Conservation (phyloP, 139 green algal species). For the Chlorella sp. region DNA sequence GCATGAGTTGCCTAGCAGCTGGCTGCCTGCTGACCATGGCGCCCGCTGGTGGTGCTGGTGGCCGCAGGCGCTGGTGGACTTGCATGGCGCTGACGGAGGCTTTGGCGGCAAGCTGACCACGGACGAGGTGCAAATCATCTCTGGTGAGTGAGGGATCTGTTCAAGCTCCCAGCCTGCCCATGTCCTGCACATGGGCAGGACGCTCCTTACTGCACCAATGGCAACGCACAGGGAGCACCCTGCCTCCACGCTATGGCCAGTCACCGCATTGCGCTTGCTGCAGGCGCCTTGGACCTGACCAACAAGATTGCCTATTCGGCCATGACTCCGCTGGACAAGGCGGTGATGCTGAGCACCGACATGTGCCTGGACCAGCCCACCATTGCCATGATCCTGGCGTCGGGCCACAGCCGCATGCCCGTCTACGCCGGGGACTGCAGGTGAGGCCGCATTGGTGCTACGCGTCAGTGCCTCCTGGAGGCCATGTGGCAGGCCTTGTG, state of each 20-base stretch:
- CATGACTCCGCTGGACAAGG: constrained; percentile 80
- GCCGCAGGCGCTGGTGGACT: constrained; percentile 59
- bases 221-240: not conserved
- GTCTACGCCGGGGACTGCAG: constrained; percentile 47
- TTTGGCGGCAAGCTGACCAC: constrained; percentile 33
- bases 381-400: constrained; percentile 41
- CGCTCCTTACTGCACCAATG: not conserved
- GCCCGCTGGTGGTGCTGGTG: not conserved
- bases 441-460: not conserved
- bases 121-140: constrained; percentile 48
- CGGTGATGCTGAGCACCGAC: constrained; percentile 70
- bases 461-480: too few relatives aligned
- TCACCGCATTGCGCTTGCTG: too few relatives aligned
- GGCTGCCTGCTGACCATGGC: too few relatives aligned
- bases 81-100: constrained; percentile 54
- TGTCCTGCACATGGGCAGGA: not conserved
- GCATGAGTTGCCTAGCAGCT: too few relatives aligned
- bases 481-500: not conserved
- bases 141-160: constrained; percentile 26
- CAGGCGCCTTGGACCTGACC: constrained; percentile 74
- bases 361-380: constrained; percentile 47
- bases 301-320: constrained; percentile 60
- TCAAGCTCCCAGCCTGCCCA: not conserved
- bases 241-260: too few relatives aligned
- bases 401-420: constrained; percentile 68